Percentiles rank a stretch among this genome's conserved stretches.
phyloP scores from a whole-genome alignment of 164 flowering plant species.

The Nelumbo lutea region DNA sequence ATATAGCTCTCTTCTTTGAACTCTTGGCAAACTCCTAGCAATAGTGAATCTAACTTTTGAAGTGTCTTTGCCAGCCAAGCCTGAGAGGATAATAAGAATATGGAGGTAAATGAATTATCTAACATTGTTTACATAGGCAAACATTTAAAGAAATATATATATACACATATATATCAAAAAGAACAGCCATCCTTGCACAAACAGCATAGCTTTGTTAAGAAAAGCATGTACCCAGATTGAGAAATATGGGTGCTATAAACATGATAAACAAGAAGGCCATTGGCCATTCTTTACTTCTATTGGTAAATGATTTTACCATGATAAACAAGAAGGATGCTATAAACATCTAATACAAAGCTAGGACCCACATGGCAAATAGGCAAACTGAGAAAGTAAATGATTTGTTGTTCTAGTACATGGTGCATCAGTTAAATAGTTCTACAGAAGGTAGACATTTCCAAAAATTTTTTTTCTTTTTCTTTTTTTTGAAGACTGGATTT shows the following conservation, averaged over 20 bases:
- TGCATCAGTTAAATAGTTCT: background rate
- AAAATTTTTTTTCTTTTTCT: no score
- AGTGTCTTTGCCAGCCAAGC: conserved; percentile 91
- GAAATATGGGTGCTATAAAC: no score
- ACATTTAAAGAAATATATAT: no score
- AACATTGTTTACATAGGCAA: no score
- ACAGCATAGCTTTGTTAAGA: no score
- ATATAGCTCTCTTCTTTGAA: conserved; percentile 74
- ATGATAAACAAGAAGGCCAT: no score
- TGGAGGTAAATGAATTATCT: background rate
- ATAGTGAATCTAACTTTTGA: conserved; percentile 85
- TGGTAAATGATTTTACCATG: no score
- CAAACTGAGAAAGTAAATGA: background rate
- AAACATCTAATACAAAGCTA: background rate
- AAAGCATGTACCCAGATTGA: no score
- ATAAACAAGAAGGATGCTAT: background rate
- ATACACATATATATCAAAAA: no score
- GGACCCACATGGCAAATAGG: conserved; percentile 1
- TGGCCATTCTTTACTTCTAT: no score
- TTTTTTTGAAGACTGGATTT: background rate
- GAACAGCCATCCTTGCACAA: no score
- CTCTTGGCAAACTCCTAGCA: conserved; percentile 89
- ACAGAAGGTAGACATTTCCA: background rate
- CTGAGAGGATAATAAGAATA: conserved; percentile 35
- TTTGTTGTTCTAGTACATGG: background rate